phyloP scores from a whole-genome alignment of 768 basidiomycete genomes.

The Stropharia rugosoannulata region DNA sequence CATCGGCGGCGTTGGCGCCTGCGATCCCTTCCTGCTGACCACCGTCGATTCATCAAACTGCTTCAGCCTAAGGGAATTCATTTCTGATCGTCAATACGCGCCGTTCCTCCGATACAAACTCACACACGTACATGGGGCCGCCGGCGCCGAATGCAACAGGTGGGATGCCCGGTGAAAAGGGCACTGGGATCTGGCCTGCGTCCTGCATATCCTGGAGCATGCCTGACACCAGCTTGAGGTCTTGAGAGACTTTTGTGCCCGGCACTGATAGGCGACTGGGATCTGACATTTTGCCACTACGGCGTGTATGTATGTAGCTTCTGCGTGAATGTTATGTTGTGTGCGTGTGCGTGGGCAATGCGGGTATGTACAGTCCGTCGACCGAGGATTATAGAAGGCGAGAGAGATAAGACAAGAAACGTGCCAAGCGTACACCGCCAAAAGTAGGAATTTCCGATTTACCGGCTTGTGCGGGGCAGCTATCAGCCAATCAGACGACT shows the following conservation, averaged over 20 bases:
- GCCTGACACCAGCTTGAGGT: slow-evolving; percentile 50
- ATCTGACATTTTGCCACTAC: slow-evolving; percentile 21
- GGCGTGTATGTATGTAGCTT: background rate
- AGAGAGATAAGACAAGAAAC: slow-evolving; percentile 16
- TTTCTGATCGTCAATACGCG: slow-evolving; percentile 2
- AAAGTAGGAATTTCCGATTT: background rate
- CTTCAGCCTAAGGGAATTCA: slow-evolving; percentile 57
- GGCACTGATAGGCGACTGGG: slow-evolving; percentile 25
- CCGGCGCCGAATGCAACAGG: slow-evolving; percentile 72
- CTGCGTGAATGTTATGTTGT: slow-evolving; percentile 2
- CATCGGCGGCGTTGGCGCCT: slow-evolving; percentile 74
- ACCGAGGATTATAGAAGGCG: slow-evolving; percentile 1
- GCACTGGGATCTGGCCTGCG: slow-evolving; percentile 19
- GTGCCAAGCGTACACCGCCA: background rate
- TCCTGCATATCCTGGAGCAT: slow-evolving; percentile 51
- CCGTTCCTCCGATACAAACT: background rate
- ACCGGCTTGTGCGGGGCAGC: background rate
- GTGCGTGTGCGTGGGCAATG: background rate
- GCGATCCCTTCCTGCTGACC: slow-evolving; percentile 67
- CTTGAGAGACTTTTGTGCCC: slow-evolving; percentile 34
- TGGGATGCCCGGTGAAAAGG: slow-evolving; percentile 43
- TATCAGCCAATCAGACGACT: slow-evolving; percentile 2
- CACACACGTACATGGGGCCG: slow-evolving; percentile 61
- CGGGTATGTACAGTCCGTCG: background rate
- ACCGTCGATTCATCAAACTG: slow-evolving; percentile 75